These are phyloP conservation scores for Phytophthora pini DNA, from an alignment of 352 stramenopile genomes.

Conservation along the genomic window DNA sequence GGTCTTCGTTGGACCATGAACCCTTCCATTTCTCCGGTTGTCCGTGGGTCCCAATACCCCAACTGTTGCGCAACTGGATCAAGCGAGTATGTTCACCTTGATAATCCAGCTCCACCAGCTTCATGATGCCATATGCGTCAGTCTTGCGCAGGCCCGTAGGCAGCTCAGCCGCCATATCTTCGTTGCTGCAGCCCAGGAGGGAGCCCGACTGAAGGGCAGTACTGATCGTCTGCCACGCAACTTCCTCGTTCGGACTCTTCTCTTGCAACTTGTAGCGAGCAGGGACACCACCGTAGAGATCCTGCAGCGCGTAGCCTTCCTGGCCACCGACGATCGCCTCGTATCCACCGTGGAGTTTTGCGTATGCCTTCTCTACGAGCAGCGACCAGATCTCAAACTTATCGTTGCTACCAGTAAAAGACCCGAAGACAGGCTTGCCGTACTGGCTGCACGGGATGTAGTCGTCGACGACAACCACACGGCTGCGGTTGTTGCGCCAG, in stretches of 20 bases:
- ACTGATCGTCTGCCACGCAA: slow-evolving; percentile 57
- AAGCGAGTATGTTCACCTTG: slow-evolving; percentile 61
- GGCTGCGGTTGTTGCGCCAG: slow-evolving; percentile 84
- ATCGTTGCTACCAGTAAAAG: slow-evolving; percentile 79
- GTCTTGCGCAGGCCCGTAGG: slow-evolving; percentile 72
- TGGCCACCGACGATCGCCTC: slow-evolving; percentile 89
- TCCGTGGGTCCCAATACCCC: slow-evolving; percentile 65
- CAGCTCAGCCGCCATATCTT: slow-evolving; percentile 67
- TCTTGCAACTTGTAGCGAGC: slow-evolving; percentile 73
- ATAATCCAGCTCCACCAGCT: slow-evolving; percentile 76
- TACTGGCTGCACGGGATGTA: slow-evolving; percentile 87
- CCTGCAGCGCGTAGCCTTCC: slow-evolving; percentile 76
- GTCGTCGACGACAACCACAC: slow-evolving; percentile 84
- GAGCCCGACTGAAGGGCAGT: slow-evolving; percentile 62
- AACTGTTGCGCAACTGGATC: slow-evolving; percentile 85
- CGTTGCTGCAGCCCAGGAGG: slow-evolving; percentile 76
- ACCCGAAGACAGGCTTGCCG: slow-evolving; percentile 85
- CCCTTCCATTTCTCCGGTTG: slow-evolving; percentile 75
- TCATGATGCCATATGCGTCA: slow-evolving; percentile 77
- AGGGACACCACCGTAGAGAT: slow-evolving; percentile 80
- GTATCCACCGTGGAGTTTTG: slow-evolving; percentile 93
- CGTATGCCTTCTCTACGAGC: slow-evolving; percentile 96
- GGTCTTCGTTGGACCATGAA: slow-evolving; percentile 72
- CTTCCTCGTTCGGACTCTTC: slow-evolving; percentile 62
- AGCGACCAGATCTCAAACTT: slow-evolving; percentile 94